Percentiles rank a stretch among this genome's conserved stretches.
Conservation (phyloP, 495 filamentous ascomycete species). For the Penicillium flavigenum region DNA sequence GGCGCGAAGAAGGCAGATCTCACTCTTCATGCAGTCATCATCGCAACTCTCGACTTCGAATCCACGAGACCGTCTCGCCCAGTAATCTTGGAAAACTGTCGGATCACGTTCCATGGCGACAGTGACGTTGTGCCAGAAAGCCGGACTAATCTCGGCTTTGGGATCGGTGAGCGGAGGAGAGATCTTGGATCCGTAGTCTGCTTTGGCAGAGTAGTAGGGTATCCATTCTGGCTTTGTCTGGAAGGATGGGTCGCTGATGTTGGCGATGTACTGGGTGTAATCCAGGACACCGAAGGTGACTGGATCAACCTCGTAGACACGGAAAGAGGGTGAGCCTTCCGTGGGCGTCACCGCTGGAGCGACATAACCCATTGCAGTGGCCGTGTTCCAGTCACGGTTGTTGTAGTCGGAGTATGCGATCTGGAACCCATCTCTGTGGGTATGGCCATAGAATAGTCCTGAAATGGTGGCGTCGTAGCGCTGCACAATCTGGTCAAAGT, state of each 20-base stretch:
- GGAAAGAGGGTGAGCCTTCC: constrained; percentile 53
- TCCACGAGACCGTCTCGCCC: constrained; percentile 37
- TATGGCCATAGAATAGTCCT: constrained; percentile 58
- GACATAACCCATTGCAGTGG: constrained; percentile 50
- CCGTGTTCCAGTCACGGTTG: constrained; percentile 34
- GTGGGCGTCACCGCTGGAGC: constrained; percentile 54
- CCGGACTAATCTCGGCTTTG: constrained; percentile 47
- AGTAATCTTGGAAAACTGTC: constrained; percentile 40
- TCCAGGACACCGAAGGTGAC: constrained; percentile 55
- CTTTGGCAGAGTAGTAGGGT: constrained; percentile 54
- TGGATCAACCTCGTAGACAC: constrained; percentile 56
- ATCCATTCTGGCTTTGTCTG: constrained; percentile 46
- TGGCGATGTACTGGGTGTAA: constrained; percentile 51
- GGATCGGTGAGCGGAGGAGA: constrained; percentile 36
- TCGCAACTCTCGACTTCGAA: constrained; percentile 35
- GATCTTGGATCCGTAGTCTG: constrained; percentile 49
- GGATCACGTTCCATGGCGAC: constrained; percentile 38
- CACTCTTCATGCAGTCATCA: constrained; percentile 34
- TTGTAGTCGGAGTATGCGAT: constrained; percentile 52
- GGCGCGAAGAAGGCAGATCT: constrained; percentile 46
- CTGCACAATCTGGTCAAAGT: constrained; percentile 54
- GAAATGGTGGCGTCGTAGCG: constrained; percentile 54
- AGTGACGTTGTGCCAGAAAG: constrained; percentile 61
- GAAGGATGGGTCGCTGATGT: constrained; percentile 47
- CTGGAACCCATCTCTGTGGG: constrained; percentile 56